Evolutionary conservation across 2,329 filamentous ascomycete genomes (phyloP).

Genomic region (Calonectria crousiana): DNA sequence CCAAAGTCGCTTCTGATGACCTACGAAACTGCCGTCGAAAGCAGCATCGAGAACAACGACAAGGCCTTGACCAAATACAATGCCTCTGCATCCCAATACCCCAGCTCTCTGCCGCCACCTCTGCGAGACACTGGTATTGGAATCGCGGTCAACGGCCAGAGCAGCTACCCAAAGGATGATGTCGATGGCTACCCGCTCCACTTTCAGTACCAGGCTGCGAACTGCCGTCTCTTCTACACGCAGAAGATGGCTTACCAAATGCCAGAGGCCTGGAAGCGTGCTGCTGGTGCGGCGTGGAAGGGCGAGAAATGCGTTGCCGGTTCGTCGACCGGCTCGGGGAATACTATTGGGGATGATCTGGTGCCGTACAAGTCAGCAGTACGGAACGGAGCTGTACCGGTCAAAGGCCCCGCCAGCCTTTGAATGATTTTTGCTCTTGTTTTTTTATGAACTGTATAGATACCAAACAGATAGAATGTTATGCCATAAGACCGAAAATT

Average conservation of each 20-base stretch:
- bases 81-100: not conserved
- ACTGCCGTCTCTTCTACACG: conserved; percentile 27
- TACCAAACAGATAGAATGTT: not conserved
- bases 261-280: conserved; percentile 2
- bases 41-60: not conserved
- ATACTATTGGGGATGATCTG: conserved; percentile 2
- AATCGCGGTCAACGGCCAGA: conserved; percentile 15
- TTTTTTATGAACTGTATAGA: not conserved
- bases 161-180: conserved; percentile 16
- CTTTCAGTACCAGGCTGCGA: conserved; percentile 30
- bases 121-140: not conserved
- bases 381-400: not conserved
- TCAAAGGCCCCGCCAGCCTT: not conserved
- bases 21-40: not conserved
- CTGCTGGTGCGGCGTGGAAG: conserved; percentile 5
- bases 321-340: not conserved
- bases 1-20: not conserved
- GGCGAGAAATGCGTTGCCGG: conserved; percentile 3
- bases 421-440: not conserved
- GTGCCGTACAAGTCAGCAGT: not conserved
- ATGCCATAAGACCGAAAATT: too few relatives aligned
- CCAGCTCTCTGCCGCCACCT: not conserved
- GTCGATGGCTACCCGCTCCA: conserved; percentile 19
- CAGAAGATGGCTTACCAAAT: not conserved
- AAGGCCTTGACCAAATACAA: not conserved